Base-by-base conservation (phyloP, 1,284 basidiomycete genomes). In the Thecaphora thlaspeos region DNA sequence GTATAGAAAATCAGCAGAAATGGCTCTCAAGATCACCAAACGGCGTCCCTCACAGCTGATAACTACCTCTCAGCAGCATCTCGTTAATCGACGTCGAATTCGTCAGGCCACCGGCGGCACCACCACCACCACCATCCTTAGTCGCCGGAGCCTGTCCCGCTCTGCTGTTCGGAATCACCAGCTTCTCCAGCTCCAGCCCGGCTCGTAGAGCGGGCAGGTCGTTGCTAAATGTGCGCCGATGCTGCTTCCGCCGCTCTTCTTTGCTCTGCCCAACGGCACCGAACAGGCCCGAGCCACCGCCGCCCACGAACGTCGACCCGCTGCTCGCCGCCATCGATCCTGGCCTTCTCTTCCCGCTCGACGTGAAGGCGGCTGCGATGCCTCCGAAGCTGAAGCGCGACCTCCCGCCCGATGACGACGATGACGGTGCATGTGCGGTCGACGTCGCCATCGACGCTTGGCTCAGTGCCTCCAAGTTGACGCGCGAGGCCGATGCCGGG, bases 191-290 rank as follows among this genome's bases (percentile, higher is more conserved):
- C 15, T 46, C 49, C 10, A 62, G 19, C 14, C 53, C 56, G 2
- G 57, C 61, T 17, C 59, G 60, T 30, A 68, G 28, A 2, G 61
- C 52, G 4, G 61, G 64, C 61, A 61, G 63, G 43, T 68, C 64
- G 14, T 54, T 60, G 23, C 54, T 57, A 41, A 68, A 68, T 1
- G 64, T 68, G n/a, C 64, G 38, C 15, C 64, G 48, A 28, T 68
- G 64, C 43, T 68, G 64, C 48, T 68, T 68, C 43, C 55, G 56
- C 9, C 64, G 43, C 36, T 68, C 64, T 15, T 68, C 61, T 9
- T 48, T 41, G 12, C 60, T 60, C 4, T 59, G 56, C 24, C 54
- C 51, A 3, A 50, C 48, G 2, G 59, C 64, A 24, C 64, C 64
- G 41, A 68, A 68, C 28, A 64, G 32, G 2, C 52, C 51, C 15